Evolutionary conservation across 78 protist genomes (phyloP), one percentile per base, ranked within the genome.

Genomic region (Dictyostelium discoideum): DNA sequence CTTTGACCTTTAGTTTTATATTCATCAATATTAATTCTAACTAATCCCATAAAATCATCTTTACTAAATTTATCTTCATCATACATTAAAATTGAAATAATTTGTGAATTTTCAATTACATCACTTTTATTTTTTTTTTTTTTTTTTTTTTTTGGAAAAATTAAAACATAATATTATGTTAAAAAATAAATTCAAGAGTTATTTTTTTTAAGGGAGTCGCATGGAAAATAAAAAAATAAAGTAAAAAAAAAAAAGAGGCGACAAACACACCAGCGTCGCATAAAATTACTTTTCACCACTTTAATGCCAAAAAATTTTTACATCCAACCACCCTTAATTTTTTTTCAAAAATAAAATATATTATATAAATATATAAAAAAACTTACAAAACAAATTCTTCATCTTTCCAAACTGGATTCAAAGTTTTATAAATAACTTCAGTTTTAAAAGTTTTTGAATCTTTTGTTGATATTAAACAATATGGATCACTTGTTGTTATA

Each of bases 331-430:
- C n/a, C n/a, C n/a, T n/a, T n/a, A n/a, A n/a, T n/a, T n/a, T n/a
- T n/a, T n/a, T n/a, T n/a, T n/a, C n/a, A 32, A 32, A 32, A 32
- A 32, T 32, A 32, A 32, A 32, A 32, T 32, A 32, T 32, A 1
- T 1, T 32, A 32, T 32, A 32, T 32, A 32, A 1, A 32, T 32
- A 32, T 32, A 32, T 32, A 32, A 32, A 32, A n/a, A 18, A 2
- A 40, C 39, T 69, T 85, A 85, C 90, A 85, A 69, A 16, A 85
- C 37, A 69, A 69, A 85, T 44, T 85, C 90, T 39, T 84, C 87
- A 24, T 44, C 40, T 13, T 85, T 40, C 90, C 90, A 85, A 24
- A 69, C 29, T 8, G 90, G 90, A 16, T 63, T 69, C 40, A 69
- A 44, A 24, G 90, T 85, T 44, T 69, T 85, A 7, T 39, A n/a